Percentiles rank a stretch among this genome's conserved stretches.
These are phyloP conservation scores for Mycena olivaceomarginata DNA, from an alignment of 768 basidiomycete species.

Conservation along the genomic window DNA sequence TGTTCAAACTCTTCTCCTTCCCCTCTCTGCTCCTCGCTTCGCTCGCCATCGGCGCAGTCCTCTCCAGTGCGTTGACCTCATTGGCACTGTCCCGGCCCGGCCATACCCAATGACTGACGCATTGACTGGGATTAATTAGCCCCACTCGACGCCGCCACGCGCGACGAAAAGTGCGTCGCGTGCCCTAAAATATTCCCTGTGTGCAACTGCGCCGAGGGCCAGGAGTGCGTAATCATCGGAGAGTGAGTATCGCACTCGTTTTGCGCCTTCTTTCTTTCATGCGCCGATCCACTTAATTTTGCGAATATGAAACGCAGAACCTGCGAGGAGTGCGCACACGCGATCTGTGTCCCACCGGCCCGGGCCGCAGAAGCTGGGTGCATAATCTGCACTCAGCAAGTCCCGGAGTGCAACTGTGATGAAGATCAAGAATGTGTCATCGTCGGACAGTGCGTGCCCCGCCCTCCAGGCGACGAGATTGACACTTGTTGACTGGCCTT, in stretches of 20 bases:
- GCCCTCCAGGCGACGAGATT: not conserved
- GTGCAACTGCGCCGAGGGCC: slow-evolving; percentile 1
- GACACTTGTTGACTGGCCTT: not conserved
- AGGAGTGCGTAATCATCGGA: not conserved
- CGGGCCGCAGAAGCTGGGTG: not conserved
- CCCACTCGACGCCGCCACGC: not conserved
- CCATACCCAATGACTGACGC: not conserved
- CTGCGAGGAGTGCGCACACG: not conserved
- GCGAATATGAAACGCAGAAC: not conserved
- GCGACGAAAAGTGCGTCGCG: not conserved
- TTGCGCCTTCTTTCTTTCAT: not conserved
- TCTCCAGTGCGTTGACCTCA: not conserved
- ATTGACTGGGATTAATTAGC: not conserved
- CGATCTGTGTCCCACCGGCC: not conserved
- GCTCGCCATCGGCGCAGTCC: slow-evolving; percentile 6
- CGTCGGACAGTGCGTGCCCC: not conserved
- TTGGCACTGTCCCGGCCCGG: not conserved
- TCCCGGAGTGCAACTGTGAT: not conserved
- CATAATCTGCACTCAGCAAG: not conserved
- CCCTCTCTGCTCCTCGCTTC: not conserved
- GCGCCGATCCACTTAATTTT: not conserved
- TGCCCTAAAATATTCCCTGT: not conserved
- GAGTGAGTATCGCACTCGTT: not conserved
- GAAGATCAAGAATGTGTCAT: not conserved
- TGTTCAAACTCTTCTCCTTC: slow-evolving; percentile 1